phyloP scores from a whole-genome alignment of 257 asterid species.

The Rehmannia glutinosa region DNA sequence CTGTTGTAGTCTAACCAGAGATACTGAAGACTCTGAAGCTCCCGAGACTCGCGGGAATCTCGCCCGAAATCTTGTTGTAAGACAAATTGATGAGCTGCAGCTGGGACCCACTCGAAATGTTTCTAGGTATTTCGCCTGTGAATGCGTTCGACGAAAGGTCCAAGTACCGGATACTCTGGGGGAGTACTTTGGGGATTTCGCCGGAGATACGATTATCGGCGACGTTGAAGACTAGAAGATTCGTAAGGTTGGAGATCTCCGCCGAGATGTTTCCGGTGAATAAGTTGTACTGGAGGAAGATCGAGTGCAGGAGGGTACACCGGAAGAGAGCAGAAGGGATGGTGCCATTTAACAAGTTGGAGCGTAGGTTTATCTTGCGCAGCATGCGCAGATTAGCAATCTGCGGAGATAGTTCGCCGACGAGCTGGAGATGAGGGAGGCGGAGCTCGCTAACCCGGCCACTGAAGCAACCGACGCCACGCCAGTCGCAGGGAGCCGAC shows the following conservation, averaged over 20 bases:
- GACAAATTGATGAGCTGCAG: conserved; percentile 48
- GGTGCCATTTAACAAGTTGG: conserved; percentile 47
- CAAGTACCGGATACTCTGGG: conserved; percentile 34
- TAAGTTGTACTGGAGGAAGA: conserved; percentile 44
- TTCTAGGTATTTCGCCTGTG: conserved; percentile 40
- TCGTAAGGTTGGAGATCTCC: conserved; percentile 43
- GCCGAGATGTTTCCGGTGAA: conserved; percentile 44
- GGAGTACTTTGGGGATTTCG: conserved; percentile 36
- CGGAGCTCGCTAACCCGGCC: conserved; percentile 50
- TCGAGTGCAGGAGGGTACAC: conserved; percentile 43
- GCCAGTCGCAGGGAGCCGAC: conserved; percentile 76
- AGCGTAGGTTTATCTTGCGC: conserved; percentile 57
- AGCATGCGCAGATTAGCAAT: conserved; percentile 52
- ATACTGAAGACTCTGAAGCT: conserved; percentile 46
- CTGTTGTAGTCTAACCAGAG: conserved; percentile 56
- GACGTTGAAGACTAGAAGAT: conserved; percentile 34
- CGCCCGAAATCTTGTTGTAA: conserved; percentile 44
- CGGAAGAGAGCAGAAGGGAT: conserved; percentile 48
- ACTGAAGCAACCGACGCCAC: conserved; percentile 45
- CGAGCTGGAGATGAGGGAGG: conserved; percentile 48
- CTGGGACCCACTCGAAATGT: conserved; percentile 30
- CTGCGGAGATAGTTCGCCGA: conserved; percentile 44
- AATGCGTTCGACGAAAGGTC: conserved; percentile 56
- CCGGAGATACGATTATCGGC: conserved; percentile 54
- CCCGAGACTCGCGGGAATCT: conserved; percentile 55